phyloP scores from a whole-genome alignment of 306 rosid species.

The Cicer arietinum region DNA sequence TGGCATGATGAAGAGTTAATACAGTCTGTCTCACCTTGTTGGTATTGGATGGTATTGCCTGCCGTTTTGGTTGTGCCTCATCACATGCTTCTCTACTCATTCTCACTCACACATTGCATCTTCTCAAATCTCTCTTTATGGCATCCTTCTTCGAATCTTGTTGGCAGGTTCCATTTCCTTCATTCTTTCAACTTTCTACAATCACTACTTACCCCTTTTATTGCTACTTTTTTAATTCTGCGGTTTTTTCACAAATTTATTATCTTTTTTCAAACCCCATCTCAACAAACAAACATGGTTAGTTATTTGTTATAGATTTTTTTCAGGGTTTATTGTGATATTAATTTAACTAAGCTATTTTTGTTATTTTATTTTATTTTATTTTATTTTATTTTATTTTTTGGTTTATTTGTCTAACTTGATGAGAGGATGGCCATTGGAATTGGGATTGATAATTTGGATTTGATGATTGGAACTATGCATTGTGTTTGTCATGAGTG shows the following conservation, averaged over 20 bases:
- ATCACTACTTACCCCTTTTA: not conserved
- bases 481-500: not conserved
- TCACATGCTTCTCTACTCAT: not conserved
- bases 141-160: constrained; percentile 70
- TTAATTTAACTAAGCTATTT: not conserved
- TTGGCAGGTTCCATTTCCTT: constrained; percentile 67
- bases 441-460: constrained; percentile 13
- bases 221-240: not conserved
- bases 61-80: not conserved
- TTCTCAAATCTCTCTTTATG: constrained; percentile 46
- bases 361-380: not conserved
- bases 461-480: not conserved
- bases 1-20: constrained; percentile 18
- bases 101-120: not conserved
- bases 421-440: not conserved
- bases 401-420: not conserved
- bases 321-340: constrained; percentile 10
- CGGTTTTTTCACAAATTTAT: not conserved
- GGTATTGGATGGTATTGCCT: constrained; percentile 25
- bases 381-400: too few relatives aligned
- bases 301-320: not conserved
- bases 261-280: not conserved
- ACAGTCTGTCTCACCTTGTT: constrained; percentile 44
- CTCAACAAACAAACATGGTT: not conserved
- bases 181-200: not conserved